phyloP scores from a whole-genome alignment of 2,329 filamentous ascomycete species.

The Penicillium vulpinum region DNA sequence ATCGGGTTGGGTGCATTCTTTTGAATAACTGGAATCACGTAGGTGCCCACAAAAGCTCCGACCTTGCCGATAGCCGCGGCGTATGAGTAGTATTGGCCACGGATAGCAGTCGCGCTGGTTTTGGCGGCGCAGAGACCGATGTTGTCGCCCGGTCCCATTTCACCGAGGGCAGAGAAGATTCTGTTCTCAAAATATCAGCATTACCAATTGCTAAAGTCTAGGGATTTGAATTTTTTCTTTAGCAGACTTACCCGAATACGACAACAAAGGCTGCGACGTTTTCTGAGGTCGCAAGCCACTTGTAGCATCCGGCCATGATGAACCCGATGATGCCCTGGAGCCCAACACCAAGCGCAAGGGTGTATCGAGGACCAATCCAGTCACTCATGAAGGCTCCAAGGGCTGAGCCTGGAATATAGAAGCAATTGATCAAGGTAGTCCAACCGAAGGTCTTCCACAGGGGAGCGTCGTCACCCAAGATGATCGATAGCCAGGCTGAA shows the following conservation, averaged over 20 bases:
- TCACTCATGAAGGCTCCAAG: constrained; percentile 76
- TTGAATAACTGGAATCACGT: constrained; percentile 72
- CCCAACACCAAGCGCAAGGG: constrained; percentile 68
- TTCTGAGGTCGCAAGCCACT: constrained; percentile 62
- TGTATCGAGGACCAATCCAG: constrained; percentile 73
- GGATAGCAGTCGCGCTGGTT: constrained; percentile 82
- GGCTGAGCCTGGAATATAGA: constrained; percentile 82
- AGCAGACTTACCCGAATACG: constrained; percentile 61
- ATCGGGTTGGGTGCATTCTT: constrained; percentile 56
- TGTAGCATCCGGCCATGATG: constrained; percentile 81
- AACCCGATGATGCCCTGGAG: constrained; percentile 79
- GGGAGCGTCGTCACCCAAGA: constrained; percentile 61
- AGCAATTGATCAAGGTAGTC: constrained; percentile 84
- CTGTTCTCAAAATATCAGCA: constrained; percentile 28
- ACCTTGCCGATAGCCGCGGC: constrained; percentile 50
- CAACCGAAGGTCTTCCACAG: constrained; percentile 81
- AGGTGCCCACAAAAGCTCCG: constrained; percentile 78
- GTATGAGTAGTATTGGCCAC: constrained; percentile 68
- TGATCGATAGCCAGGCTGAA: constrained; percentile 57
- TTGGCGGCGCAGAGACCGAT: constrained; percentile 86
- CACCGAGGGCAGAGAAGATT: constrained; percentile 74
- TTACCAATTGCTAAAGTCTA: not conserved
- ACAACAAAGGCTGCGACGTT: constrained; percentile 76
- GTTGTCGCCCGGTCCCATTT: constrained; percentile 86
- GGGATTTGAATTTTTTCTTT: no score